Percentiles rank a stretch among this genome's conserved stretches.
These are phyloP conservation scores for Phytophthora chlamydospora DNA, from an alignment of 352 stramenopile species.

Conservation along the genomic window DNA sequence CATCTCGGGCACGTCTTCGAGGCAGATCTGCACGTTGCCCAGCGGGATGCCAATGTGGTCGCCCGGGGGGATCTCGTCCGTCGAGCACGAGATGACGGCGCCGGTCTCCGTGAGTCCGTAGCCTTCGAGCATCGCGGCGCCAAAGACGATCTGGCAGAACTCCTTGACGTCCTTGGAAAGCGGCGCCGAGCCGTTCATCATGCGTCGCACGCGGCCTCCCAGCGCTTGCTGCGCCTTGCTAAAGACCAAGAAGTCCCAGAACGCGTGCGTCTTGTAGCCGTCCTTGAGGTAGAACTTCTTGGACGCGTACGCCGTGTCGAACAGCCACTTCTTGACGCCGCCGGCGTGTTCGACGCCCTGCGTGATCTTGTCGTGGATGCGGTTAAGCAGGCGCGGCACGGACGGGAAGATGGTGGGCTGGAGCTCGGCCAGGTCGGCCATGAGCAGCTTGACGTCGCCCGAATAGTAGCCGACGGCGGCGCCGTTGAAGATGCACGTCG, in stretches of 20 bases:
- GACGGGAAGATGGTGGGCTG: slow-evolving; percentile 90
- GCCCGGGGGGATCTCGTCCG: slow-evolving; percentile 40
- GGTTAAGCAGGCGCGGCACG: slow-evolving; percentile 94
- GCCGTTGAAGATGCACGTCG: slow-evolving; percentile 60
- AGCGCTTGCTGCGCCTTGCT: slow-evolving; percentile 93
- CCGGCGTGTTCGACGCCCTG: slow-evolving; percentile 60
- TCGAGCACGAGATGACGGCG: slow-evolving; percentile 46
- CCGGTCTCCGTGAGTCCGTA: slow-evolving; percentile 95
- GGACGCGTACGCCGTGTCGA: slow-evolving; percentile 77
- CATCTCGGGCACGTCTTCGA: slow-evolving; percentile 97
- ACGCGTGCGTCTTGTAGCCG: slow-evolving; percentile 48
- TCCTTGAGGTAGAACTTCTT: slow-evolving; percentile 70
- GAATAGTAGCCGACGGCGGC: slow-evolving; percentile 92
- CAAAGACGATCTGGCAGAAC: slow-evolving; percentile 94
- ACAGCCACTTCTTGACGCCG: slow-evolving; percentile 88
- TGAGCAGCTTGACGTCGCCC: slow-evolving; percentile 84
- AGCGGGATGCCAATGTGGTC: slow-evolving; percentile 93
- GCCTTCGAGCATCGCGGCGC: slow-evolving; percentile 91
- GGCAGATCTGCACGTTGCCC: slow-evolving; percentile 87
- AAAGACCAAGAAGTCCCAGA: slow-evolving; percentile 97
- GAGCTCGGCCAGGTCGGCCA: slow-evolving; percentile 91
- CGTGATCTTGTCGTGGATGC: slow-evolving; percentile 94
- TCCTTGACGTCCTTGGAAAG: slow-evolving; percentile 93
- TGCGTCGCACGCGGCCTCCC: slow-evolving; percentile 88
- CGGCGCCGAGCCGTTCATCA: slow-evolving; percentile 95